A percentile compares a stretch with the other conserved stretches of the same genome.
These are phyloP conservation scores for Scedosporium minutisporum DNA, from an alignment of 2,329 filamentous ascomycete genomes.

Conservation along the genomic window DNA sequence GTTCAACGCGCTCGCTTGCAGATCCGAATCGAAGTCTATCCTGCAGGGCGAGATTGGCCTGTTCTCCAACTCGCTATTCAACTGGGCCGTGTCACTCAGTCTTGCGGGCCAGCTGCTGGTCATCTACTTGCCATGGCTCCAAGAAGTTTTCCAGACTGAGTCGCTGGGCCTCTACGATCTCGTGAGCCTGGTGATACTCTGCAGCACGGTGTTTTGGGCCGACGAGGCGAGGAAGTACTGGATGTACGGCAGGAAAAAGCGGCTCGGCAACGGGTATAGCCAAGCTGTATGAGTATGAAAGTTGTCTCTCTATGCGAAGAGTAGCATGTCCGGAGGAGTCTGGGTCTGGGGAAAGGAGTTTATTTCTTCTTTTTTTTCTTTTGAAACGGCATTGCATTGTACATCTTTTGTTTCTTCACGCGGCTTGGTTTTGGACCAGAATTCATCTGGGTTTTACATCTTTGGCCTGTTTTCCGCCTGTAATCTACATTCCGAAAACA, in stretches of 20 bases:
- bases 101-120: constrained; percentile 80
- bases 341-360: not conserved
- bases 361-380: not conserved
- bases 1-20: constrained; percentile 94
- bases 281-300: constrained; percentile 3
- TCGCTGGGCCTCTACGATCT: constrained; percentile 67
- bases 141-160: constrained; percentile 94
- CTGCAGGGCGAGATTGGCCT: constrained; percentile 76
- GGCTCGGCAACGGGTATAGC: constrained; percentile 53
- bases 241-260: constrained; percentile 45
- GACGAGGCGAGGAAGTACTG: constrained; percentile 84
- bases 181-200: constrained; percentile 59
- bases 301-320: not conserved
- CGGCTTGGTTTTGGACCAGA: not conserved
- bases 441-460: not conserved
- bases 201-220: constrained; percentile 89
- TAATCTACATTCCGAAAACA: too few relatives aligned
- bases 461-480: too few relatives aligned
- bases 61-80: constrained; percentile 87
- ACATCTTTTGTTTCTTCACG: too few relatives aligned
- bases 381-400: not conserved
- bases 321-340: not conserved
- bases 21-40: constrained; percentile 82
- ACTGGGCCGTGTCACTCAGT: constrained; percentile 84
- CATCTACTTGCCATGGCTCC: constrained; percentile 88